These are phyloP conservation scores for Circinella umbellata DNA, from an alignment of 371 early-diverging fungal species.

Conservation along the genomic window DNA sequence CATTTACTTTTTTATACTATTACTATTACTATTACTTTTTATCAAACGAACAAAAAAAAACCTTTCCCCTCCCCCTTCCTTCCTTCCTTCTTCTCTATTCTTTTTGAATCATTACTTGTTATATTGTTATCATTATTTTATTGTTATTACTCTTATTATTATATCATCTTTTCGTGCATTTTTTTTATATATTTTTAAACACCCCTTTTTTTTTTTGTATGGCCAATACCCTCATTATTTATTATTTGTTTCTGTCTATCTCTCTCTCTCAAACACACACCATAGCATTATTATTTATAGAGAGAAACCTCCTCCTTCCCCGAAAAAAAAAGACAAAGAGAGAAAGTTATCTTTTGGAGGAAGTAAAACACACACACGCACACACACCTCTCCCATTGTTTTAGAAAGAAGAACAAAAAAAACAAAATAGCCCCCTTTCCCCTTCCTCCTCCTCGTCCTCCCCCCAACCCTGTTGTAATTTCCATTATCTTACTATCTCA, in stretches of 20 bases:
- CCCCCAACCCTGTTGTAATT: too few relatives aligned
- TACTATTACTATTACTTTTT: not conserved
- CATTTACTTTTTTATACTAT: not conserved
- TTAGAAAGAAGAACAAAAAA: too few relatives aligned
- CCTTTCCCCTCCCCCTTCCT: too few relatives aligned
- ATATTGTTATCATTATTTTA: not conserved
- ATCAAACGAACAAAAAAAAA: too few relatives aligned
- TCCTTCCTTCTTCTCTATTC: not conserved
- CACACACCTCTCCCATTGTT: too few relatives aligned
- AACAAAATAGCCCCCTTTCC: too few relatives aligned
- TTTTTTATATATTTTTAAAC: not conserved
- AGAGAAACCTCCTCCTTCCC: too few relatives aligned
- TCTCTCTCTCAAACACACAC: not conserved
- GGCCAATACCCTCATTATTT: conserved; percentile 16
- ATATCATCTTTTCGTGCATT: not conserved
- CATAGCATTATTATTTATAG: not conserved
- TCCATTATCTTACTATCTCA: too few relatives aligned
- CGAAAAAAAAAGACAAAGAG: too few relatives aligned
- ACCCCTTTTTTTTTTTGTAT: conserved; percentile 5
- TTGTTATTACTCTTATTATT: not conserved
- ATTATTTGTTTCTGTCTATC: not conserved
- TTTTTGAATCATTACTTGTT: not conserved
- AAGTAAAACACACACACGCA: too few relatives aligned
- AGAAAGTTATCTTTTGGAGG: too few relatives aligned
- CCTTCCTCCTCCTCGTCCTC: too few relatives aligned